Conservation (phyloP, 2,329 filamentous ascomycete genomes). For the Hymenoscyphus infarciens region DNA sequence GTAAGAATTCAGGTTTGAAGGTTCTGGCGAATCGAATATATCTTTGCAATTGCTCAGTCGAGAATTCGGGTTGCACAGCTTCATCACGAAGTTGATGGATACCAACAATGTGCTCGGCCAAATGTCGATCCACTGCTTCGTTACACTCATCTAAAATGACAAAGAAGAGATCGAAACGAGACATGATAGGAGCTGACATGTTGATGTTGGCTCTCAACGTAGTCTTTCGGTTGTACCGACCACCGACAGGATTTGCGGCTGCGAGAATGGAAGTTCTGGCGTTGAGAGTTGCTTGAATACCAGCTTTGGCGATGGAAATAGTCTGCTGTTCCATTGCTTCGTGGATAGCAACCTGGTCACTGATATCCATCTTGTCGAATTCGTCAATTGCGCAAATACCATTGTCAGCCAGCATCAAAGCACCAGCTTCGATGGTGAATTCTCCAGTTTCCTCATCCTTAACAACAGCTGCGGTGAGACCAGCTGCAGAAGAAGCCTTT, state of each 20-base stretch:
- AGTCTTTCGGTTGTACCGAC: conserved; percentile 94
- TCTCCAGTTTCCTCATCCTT: conserved; percentile 99
- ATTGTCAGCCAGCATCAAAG: conserved; percentile 94
- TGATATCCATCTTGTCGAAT: conserved; percentile 99
- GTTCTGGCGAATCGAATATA: conserved; percentile 96
- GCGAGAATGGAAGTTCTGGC: conserved; percentile 93
- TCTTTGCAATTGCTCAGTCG: conserved; percentile 91
- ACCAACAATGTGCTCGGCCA: conserved; percentile 91
- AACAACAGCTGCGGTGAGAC: conserved; percentile 93
- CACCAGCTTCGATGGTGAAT: conserved; percentile 97
- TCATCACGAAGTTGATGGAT: conserved; percentile 91
- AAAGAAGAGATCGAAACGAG: conserved; percentile 97
- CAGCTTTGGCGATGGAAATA: conserved; percentile 97
- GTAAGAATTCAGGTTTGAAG: conserved; percentile 88
- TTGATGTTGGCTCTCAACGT: conserved; percentile 94
- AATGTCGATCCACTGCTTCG: conserved; percentile 81
- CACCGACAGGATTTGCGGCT: conserved; percentile 91
- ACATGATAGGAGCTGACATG: conserved; percentile 99
- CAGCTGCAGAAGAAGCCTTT: conserved; percentile 94
- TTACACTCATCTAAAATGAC: conserved; percentile 97
- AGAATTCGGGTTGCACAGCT: conserved; percentile 88
- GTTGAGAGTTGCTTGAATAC: conserved; percentile 96
- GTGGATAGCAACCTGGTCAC: conserved; percentile 96
- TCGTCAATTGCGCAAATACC: conserved; percentile 98
- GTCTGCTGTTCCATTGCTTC: conserved; percentile 99